Percentiles rank a stretch among this genome's conserved stretches.
phyloP scores from a whole-genome alignment of 306 rosid genomes.

The Fragaria ananassa region DNA sequence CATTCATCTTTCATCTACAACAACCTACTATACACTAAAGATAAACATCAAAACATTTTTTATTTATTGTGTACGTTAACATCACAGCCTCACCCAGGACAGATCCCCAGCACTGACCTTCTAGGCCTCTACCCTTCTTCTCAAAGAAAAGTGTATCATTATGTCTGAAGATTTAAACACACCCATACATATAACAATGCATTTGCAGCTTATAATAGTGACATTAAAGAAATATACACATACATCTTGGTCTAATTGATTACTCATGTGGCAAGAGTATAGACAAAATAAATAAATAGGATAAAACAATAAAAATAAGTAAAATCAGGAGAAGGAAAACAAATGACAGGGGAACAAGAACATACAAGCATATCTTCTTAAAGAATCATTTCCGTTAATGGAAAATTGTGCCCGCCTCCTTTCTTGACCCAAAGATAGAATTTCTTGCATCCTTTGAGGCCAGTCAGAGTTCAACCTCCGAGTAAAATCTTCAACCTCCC shows the following conservation, averaged over 20 bases:
- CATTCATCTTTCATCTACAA: background rate
- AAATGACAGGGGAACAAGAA: constrained; percentile 4
- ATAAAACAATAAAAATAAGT: background rate
- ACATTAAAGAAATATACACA: background rate
- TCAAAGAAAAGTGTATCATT: background rate
- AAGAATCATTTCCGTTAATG: constrained; percentile 50
- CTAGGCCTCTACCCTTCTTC: background rate
- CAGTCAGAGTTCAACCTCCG: constrained; percentile 78
- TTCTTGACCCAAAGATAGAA: constrained; percentile 68
- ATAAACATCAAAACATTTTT: background rate
- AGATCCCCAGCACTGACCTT: background rate
- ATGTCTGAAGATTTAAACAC: background rate
- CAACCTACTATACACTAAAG: background rate
- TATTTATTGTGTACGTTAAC: background rate
- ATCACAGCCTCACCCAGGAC: background rate
- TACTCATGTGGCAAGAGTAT: background rate
- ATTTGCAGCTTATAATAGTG: background rate
- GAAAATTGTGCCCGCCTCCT: constrained; percentile 53
- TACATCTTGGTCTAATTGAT: background rate
- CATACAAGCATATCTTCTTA: constrained; percentile 51
- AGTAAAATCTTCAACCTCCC: constrained; percentile 92
- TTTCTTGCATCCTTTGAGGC: constrained; percentile 83
- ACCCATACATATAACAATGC: background rate
- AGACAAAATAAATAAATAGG: background rate
- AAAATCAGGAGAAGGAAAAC: background rate